Percentiles rank a stretch among this genome's conserved stretches.
These are phyloP conservation scores for Hirsutella minnesotensis DNA, from an alignment of 2,329 filamentous ascomycete genomes.

Conservation along the genomic window DNA sequence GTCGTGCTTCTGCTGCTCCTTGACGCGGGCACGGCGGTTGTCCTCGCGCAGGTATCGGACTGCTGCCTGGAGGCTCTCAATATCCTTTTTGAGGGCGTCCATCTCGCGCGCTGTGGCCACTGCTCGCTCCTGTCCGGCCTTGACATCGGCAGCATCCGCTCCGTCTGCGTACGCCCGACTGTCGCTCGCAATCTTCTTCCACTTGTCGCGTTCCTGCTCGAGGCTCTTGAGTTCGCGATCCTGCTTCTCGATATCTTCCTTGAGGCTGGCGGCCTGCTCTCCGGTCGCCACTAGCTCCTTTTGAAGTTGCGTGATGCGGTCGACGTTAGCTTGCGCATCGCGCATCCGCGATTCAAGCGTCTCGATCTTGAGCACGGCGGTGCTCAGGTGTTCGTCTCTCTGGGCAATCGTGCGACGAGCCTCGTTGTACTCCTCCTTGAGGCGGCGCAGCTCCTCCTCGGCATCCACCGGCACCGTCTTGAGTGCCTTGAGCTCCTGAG, in stretches of 20 bases:
- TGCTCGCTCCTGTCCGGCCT: conserved; percentile 52
- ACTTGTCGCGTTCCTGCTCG: conserved; percentile 56
- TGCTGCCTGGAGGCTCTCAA: conserved; percentile 50
- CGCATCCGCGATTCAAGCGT: conserved; percentile 80
- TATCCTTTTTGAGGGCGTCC: conserved; percentile 58
- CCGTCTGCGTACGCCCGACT: conserved; percentile 42
- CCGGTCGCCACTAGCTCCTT: conserved; percentile 41
- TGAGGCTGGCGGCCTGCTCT: conserved; percentile 37
- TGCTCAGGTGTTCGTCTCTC: conserved; percentile 74
- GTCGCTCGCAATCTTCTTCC: conserved; percentile 59
- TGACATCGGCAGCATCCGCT: conserved; percentile 36
- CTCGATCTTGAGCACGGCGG: conserved; percentile 84
- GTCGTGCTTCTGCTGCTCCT: conserved; percentile 41
- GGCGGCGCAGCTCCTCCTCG: conserved; percentile 69
- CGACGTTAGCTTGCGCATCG: conserved; percentile 68
- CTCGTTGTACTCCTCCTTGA: conserved; percentile 72
- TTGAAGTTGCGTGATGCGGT: conserved; percentile 55
- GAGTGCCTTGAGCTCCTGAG: conserved; percentile 69
- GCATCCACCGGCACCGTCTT: conserved; percentile 72
- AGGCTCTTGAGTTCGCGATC: conserved; percentile 53
- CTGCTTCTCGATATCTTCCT: conserved; percentile 54
- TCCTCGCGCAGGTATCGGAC: conserved; percentile 59
- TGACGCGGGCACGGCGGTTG: conserved; percentile 47
- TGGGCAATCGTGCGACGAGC: conserved; percentile 59
- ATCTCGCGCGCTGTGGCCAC: conserved; percentile 63